Evolutionary conservation across 805 yeast species (phyloP).

Genomic region (Starmerella ratchasimensis): DNA sequence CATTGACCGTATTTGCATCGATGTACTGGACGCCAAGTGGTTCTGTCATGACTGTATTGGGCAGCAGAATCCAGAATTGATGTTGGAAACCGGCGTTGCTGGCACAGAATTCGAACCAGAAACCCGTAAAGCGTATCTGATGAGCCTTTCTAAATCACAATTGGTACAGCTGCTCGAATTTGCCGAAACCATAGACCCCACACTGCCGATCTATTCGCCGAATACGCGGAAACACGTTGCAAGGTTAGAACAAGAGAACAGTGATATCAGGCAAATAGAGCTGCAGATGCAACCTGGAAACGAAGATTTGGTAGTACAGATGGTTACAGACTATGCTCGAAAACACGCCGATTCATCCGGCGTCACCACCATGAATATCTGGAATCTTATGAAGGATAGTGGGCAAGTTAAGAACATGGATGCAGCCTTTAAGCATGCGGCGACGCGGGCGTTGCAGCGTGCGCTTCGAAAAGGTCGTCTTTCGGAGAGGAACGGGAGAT

Average conservation of each 20-base stretch:
- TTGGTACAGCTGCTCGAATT: slow-evolving; percentile 29
- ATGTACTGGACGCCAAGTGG: slow-evolving; percentile 31
- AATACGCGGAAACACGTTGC: slow-evolving; percentile 26
- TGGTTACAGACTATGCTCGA: slow-evolving; percentile 21
- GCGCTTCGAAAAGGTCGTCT: slow-evolving; percentile 27
- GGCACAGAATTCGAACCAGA: slow-evolving; percentile 26
- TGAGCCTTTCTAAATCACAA: slow-evolving; percentile 29
- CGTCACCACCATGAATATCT: slow-evolving; percentile 15
- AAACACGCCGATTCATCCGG: slow-evolving; percentile 21
- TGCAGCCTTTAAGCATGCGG: slow-evolving; percentile 26
- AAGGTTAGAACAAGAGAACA: slow-evolving; percentile 24
- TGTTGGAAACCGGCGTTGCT: slow-evolving; percentile 29
- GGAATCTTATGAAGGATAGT: slow-evolving; percentile 19
- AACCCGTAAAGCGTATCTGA: slow-evolving; percentile 28
- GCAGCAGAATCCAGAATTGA: slow-evolving; percentile 26
- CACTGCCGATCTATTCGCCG: slow-evolving; percentile 30
- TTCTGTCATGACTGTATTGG: slow-evolving; percentile 29
- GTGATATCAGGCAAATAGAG: slow-evolving; percentile 15
- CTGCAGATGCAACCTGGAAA: slow-evolving; percentile 21
- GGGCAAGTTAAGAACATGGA: slow-evolving; percentile 21
- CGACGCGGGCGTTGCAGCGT: slow-evolving; percentile 28
- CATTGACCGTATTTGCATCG: slow-evolving; percentile 29
- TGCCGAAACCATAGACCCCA: slow-evolving; percentile 29
- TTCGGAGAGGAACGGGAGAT: slow-evolving; percentile 22
- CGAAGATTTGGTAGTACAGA: slow-evolving; percentile 26